These are phyloP conservation scores for Ceratobasidium sp. DNA, from an alignment of 1,284 basidiomycete genomes.

Conservation along the genomic window DNA sequence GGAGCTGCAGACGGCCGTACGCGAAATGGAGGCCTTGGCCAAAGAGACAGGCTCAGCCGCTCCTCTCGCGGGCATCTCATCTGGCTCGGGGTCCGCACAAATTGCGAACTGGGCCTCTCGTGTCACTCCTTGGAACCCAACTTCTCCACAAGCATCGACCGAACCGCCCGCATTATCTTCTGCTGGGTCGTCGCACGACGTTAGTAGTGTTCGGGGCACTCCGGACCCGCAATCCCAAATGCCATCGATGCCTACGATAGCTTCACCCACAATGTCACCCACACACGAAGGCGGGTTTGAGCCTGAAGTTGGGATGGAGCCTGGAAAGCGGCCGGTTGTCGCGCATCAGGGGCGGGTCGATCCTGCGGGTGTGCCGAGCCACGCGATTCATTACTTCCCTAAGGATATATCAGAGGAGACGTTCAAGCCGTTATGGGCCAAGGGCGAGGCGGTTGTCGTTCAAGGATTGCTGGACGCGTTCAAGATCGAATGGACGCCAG, in stretches of 20 bases:
- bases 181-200: conserved; percentile 40
- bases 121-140: not conserved
- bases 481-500: conserved; percentile 79
- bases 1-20: conserved; percentile 72
- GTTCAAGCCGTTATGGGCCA: conserved; percentile 77
- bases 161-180: conserved; percentile 35
- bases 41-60: conserved; percentile 50
- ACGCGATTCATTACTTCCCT: conserved; percentile 59
- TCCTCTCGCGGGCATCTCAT: conserved; percentile 41
- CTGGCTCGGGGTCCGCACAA: conserved; percentile 16
- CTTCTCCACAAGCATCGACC: conserved; percentile 21
- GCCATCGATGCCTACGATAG: conserved; percentile 9
- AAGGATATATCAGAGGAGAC: conserved; percentile 66
- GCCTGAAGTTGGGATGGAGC: conserved; percentile 1
- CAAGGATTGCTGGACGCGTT: conserved; percentile 70
- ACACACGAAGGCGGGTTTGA: conserved; percentile 23
- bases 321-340: conserved; percentile 53
- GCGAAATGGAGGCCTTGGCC: conserved; percentile 71
- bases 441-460: conserved; percentile 81
- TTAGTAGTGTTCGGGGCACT: conserved; percentile 46
- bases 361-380: conserved; percentile 50
- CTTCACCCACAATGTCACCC: conserved; percentile 38
- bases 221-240: conserved; percentile 41
- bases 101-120: conserved; percentile 5
- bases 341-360: conserved; percentile 59